These are phyloP conservation scores for Vanderwaltozyma yarrowii DNA, from an alignment of 805 yeast species.

Conservation along the genomic window DNA sequence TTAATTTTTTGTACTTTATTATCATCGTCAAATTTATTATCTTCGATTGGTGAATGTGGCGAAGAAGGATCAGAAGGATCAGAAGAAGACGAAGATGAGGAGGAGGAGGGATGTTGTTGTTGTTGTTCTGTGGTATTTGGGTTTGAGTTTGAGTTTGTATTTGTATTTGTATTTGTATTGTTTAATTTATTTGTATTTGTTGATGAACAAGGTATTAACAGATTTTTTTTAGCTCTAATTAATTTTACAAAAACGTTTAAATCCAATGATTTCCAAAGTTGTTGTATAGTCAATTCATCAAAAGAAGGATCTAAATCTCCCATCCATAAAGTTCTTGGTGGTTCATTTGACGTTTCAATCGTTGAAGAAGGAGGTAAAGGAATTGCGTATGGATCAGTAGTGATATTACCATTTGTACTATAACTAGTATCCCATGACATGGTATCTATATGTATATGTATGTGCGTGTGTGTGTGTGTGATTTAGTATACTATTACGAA, in stretches of 20 bases:
- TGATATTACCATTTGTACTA: too few species aligned
- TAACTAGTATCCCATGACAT: too few species aligned
- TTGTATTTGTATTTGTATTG: too few species aligned
- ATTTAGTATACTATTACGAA: too few species aligned
- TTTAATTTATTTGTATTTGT: conserved; percentile 1
- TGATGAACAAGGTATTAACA: conserved; percentile 26
- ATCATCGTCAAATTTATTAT: neutral
- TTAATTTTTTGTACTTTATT: conserved; percentile 7
- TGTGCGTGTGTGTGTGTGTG: too few species aligned
- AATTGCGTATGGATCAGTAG: conserved; percentile 10
- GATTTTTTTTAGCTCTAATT: conserved; percentile 40
- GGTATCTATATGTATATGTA: neutral
- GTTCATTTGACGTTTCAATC: conserved; percentile 35
- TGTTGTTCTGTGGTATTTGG: too few species aligned
- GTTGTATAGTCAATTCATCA: conserved; percentile 49
- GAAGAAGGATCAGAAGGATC: neutral
- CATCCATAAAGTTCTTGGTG: conserved; percentile 79
- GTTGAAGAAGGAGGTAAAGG: conserved; percentile 48
- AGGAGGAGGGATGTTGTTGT: neutral
- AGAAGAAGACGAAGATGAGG: neutral
- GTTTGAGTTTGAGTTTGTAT: too few species aligned
- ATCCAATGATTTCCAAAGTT: conserved; percentile 50
- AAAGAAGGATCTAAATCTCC: conserved; percentile 78
- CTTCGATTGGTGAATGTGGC: neutral
- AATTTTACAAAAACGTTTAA: conserved; percentile 56